Conservation (phyloP, 805 yeast species). For the Metschnikowia peoriensis region DNA sequence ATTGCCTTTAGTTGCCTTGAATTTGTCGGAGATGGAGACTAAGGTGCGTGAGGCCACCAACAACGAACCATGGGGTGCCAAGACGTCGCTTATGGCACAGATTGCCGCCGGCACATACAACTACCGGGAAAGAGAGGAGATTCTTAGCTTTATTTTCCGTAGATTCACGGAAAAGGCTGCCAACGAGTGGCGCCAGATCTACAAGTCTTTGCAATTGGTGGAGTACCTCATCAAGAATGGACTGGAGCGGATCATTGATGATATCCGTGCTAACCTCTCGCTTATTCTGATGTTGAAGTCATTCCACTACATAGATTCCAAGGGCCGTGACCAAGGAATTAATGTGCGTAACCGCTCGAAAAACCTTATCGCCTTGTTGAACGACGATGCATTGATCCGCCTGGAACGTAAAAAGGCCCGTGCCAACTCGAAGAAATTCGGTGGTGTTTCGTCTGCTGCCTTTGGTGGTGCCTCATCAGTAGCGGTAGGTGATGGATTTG, state of each 20-base stretch:
- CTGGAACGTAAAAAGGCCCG: slow-evolving; percentile 89
- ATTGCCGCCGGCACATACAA: slow-evolving; percentile 94
- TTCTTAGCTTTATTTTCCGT: slow-evolving; percentile 71
- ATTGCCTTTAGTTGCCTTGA: slow-evolving; percentile 59
- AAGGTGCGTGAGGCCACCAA: slow-evolving; percentile 97
- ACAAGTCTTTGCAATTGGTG: slow-evolving; percentile 86
- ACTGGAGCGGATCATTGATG: slow-evolving; percentile 92
- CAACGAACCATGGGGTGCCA: slow-evolving; percentile 99
- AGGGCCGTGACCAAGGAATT: slow-evolving; percentile 94
- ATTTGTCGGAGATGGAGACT: slow-evolving; percentile 94
- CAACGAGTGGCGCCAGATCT: slow-evolving; percentile 97
- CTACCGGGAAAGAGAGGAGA: slow-evolving; percentile 76
- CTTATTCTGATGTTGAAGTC: slow-evolving; percentile 84
- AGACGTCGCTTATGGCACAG: slow-evolving; percentile 87
- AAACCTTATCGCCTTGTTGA: slow-evolving; percentile 64
- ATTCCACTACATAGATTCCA: slow-evolving; percentile 90
- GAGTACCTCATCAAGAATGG: slow-evolving; percentile 93
- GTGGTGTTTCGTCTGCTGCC: slow-evolving; percentile 62
- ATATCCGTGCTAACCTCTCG: slow-evolving; percentile 78
- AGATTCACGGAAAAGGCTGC: slow-evolving; percentile 96
- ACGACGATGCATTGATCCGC: slow-evolving; percentile 74
- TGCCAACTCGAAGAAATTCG: slow-evolving; percentile 76
- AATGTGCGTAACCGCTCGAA: slow-evolving; percentile 92
- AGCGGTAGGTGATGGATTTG: slow-evolving; percentile 30
- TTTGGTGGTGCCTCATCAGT: slow-evolving; percentile 50